Evolutionary conservation across 2,329 filamentous ascomycete genomes (phyloP).

Genomic region (Alternaria rosae): DNA sequence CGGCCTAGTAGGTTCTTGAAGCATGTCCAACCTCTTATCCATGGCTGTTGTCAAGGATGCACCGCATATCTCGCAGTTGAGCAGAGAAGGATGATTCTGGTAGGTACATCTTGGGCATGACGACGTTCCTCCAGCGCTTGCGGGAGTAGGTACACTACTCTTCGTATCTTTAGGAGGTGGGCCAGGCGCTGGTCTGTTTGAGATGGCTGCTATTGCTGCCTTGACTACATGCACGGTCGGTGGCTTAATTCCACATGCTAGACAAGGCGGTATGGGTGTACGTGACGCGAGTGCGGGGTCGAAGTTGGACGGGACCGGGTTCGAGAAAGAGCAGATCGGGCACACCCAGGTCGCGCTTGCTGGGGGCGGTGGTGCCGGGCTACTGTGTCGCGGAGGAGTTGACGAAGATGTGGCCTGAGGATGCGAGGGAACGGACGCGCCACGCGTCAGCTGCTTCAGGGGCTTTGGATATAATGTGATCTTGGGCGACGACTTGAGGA

Average conservation of each 20-base stretch:
- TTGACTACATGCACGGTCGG: slow-evolving; percentile 83
- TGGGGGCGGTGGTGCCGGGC: slow-evolving; percentile 56
- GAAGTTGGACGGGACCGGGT: slow-evolving; percentile 91
- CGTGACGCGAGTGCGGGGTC: slow-evolving; percentile 81
- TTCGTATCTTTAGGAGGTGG: slow-evolving; percentile 44
- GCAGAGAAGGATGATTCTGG: slow-evolving; percentile 85
- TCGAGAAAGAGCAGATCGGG: slow-evolving; percentile 94
- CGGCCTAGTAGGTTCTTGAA: slow-evolving; percentile 56
- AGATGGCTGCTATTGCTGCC: slow-evolving; percentile 79
- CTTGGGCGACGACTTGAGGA: slow-evolving; percentile 94
- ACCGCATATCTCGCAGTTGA: slow-evolving; percentile 90
- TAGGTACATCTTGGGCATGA: slow-evolving; percentile 90
- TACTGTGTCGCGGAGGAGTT: slow-evolving; percentile 47
- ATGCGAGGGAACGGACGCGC: slow-evolving; percentile 55
- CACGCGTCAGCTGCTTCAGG: slow-evolving; percentile 68
- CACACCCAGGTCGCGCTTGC: slow-evolving; percentile 88
- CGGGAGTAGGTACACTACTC: slow-evolving; percentile 42
- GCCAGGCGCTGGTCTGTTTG: slow-evolving; percentile 58
- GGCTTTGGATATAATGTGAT: slow-evolving; percentile 88
- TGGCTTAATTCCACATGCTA: slow-evolving; percentile 94
- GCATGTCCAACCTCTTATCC: slow-evolving; percentile 53
- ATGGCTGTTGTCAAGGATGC: slow-evolving; percentile 70
- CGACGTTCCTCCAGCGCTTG: slow-evolving; percentile 26
- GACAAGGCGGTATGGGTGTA: slow-evolving; percentile 83
- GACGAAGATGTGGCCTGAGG: slow-evolving; percentile 37